Base-by-base conservation (phyloP, 2,329 filamentous ascomycete species). In the Bipolaris gigantea region DNA sequence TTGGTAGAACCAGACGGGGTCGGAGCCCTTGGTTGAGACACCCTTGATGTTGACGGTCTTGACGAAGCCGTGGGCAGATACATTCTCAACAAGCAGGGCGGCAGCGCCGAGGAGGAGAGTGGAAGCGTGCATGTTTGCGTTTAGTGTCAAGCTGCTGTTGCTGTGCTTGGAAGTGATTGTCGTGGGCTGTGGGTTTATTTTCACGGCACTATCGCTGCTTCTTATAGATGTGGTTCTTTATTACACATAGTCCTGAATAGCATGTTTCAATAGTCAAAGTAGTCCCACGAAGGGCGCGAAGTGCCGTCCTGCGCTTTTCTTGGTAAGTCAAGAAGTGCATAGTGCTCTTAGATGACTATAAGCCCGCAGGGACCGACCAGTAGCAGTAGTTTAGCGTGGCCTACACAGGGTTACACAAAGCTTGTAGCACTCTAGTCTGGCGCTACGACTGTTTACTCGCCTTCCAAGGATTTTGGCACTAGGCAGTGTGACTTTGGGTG, bases 1-100 rank as follows among this genome's bases (percentile, higher is more conserved):
- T 67, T 55, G 2, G 55, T 74, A 74, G 52, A 50, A 69, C 70
- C 70, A 74, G 6, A 64, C 60, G 4, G 72, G 72, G 39, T 73
- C 67, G 13, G 65, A 63, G 18, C 72, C 71, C 2, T 60, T 55
- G 38, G 67, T 69, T 44, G 54, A 66, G n/a, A 44, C 53, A 8
- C 65, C 64, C 25, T 60, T 62, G 46, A 62, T 53, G 10, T 54
- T 62, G 55, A 75, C 57, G 30, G 52, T 60, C 11, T 48, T 61
- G 33, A 75, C 65, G 55, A 64, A 69, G 46, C 72, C 71, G 52
- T 74, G 70, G 35, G 69, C 68, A 39, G 62, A 61, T 18, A 53
- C 56, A 4, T 57, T 59, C 55, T 64, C 59, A 16, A 67, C 54
- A n/a, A 70, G 55, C 13, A 58, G 42, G 34, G 64, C 59, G 19